Evolutionary conservation across 2,329 filamentous ascomycete genomes (phyloP).

Genomic region (Neopestalotiopsis clavispora): DNA sequence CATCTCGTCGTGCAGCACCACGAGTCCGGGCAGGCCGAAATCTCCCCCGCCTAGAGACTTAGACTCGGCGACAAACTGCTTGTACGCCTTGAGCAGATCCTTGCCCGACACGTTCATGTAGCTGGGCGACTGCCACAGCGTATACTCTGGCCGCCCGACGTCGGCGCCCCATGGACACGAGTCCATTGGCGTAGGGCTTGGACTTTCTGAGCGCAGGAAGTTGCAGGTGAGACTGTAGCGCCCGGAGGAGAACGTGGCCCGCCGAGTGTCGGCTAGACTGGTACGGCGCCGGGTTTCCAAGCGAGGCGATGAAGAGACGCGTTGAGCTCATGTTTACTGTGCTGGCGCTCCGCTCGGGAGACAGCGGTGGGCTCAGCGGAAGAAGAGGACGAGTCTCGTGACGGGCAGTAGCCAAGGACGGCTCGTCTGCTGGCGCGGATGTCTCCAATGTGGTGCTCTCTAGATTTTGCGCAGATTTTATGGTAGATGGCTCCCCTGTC

Average conservation of each 20-base stretch:
- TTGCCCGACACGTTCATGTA: slow-evolving; percentile 17
- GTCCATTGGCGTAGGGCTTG: slow-evolving; percentile 12
- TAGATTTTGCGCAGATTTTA: background rate
- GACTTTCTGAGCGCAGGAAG: slow-evolving; percentile 11
- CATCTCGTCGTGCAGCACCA: slow-evolving; percentile 21
- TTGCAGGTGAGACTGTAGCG: slow-evolving; percentile 17
- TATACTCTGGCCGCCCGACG: slow-evolving; percentile 7
- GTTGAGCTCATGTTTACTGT: background rate
- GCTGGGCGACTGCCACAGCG: slow-evolving; percentile 17
- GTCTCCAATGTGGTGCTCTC: background rate
- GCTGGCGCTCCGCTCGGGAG: background rate
- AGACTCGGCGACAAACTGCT: background rate
- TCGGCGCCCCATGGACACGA: slow-evolving; percentile 12
- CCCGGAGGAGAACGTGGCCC: slow-evolving; percentile 18
- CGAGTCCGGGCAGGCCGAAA: slow-evolving; percentile 10
- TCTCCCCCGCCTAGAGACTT: background rate
- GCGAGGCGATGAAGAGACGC: slow-evolving; percentile 17
- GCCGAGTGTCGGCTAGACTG: slow-evolving; percentile 16
- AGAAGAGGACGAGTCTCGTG: background rate
- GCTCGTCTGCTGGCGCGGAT: background rate
- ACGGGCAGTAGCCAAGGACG: too few relatives aligned
- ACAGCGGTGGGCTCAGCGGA: background rate
- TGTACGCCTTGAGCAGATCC: slow-evolving; percentile 17
- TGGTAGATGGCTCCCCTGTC: too few relatives aligned
- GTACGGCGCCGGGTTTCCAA: slow-evolving; percentile 20